phyloP scores from a whole-genome alignment of 805 yeast species.

The Metschnikowia gelsemii region DNA sequence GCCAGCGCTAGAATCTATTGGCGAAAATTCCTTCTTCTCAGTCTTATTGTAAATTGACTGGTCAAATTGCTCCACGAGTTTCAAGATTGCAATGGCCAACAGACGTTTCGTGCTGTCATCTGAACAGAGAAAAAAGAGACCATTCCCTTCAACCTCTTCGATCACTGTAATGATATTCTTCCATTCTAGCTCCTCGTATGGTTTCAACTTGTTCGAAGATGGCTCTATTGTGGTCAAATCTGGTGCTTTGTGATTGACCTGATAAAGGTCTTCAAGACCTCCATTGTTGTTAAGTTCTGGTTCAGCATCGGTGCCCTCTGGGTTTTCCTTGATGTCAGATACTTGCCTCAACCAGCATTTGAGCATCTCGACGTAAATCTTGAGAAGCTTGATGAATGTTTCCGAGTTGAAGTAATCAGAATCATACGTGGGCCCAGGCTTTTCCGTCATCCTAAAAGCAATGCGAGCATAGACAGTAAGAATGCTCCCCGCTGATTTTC shows the following conservation, averaged over 20 bases:
- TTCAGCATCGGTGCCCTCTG: slow-evolving; percentile 21
- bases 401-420: slow-evolving; percentile 58
- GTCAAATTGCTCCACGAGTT: slow-evolving; percentile 84
- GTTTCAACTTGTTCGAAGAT: slow-evolving; percentile 23
- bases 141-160: slow-evolving; percentile 96
- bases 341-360: slow-evolving; percentile 79
- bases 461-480: slow-evolving; percentile 74
- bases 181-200: slow-evolving; percentile 66
- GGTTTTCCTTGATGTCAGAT: slow-evolving; percentile 30
- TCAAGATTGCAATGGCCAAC: slow-evolving; percentile 70
- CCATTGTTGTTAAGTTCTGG: slow-evolving; percentile 39
- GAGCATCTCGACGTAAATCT: slow-evolving; percentile 74
- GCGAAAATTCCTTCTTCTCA: slow-evolving; percentile 24
- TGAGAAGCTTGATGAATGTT: slow-evolving; percentile 58
- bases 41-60: slow-evolving; percentile 64
- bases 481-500: slow-evolving; percentile 65
- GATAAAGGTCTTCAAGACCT: slow-evolving; percentile 42
- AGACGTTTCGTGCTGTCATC: slow-evolving; percentile 76
- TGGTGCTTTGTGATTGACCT: slow-evolving; percentile 44
- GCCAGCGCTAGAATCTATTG: slow-evolving; percentile 23
- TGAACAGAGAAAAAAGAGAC: slow-evolving; percentile 84
- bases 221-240: slow-evolving; percentile 27
- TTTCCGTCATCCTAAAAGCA: slow-evolving; percentile 78
- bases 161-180: slow-evolving; percentile 78
- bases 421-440: slow-evolving; percentile 54